Evolutionary conservation across 495 filamentous ascomycete genomes (phyloP), one percentile per base, ranked within the genome.

Genomic region (Daldinia bambusicola): DNA sequence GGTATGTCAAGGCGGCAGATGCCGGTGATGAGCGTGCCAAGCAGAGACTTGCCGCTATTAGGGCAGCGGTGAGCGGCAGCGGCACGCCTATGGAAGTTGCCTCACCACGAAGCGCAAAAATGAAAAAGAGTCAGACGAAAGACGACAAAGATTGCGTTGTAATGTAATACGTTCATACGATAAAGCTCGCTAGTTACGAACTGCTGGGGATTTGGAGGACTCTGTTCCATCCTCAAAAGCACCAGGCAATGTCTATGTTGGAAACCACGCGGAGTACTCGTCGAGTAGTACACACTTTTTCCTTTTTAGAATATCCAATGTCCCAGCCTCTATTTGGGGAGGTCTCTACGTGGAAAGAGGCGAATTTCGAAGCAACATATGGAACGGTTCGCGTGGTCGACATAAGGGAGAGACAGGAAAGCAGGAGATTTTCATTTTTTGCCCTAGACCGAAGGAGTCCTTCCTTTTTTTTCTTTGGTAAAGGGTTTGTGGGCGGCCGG

Each of bases 1-100:
- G 95, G 96, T 99, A 99, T 76, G 96, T 98, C 58, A 92, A 92
- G 78, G 95, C 95, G 2, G 96, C 95, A 9, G 95, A 97, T 64
- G 89, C 93, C 48, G 95, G 95, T 48, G 95, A 98, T 70, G 91
- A 93, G 72, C 88, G 93, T 18, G 95, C 95, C 16, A 93, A 91
- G 75, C 89, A 93, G 64, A 87, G 95, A 4, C 84, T 99, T 30
- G 90, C 91, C 37, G 90, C 92, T 8, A 98, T 99, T 66, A 87
- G 89, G 20, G 91, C 91, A 0, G 95, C 96, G 13, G 91, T 92
- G 13, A 90, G 91, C 41, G 95, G 95, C 6, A 92, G 92, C 1
- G 87, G 86, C 9, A 84, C 81, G 30, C 84, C 87, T 4, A 83
- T 84, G 82, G 84, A 85, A 38, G 82, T 85, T 10, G 83, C 79